Conservation (phyloP, 176 grass and related monocot genomes). For the Luzula sylvatica region DNA sequence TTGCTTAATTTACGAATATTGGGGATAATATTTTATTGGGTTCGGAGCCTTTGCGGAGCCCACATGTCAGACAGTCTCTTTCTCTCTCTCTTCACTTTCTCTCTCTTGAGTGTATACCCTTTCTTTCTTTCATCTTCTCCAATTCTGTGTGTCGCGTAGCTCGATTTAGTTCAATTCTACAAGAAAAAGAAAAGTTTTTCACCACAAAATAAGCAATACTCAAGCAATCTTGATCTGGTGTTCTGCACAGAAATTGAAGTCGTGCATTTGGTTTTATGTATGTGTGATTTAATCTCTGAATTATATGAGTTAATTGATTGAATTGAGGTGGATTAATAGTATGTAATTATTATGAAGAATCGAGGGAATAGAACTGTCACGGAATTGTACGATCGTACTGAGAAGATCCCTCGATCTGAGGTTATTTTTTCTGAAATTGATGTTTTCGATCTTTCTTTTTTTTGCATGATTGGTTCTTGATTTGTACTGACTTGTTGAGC, state of each 20-base stretch:
- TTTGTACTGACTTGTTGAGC: neutral
- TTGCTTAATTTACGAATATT: neutral
- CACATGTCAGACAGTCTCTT: neutral
- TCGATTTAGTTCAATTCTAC: too few species aligned
- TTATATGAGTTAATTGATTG: too few species aligned
- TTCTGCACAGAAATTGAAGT: too few species aligned
- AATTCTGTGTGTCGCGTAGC: too few species aligned
- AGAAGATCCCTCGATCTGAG: slow-evolving; percentile 19
- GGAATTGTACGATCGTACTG: slow-evolving; percentile 16
- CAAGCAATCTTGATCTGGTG: too few species aligned
- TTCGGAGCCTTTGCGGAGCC: neutral
- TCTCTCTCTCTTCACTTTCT: slow-evolving; percentile 12
- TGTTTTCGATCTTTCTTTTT: neutral
- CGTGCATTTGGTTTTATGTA: too few species aligned
- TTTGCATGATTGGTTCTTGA: slow-evolving; percentile 1
- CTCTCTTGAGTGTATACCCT: too few species aligned
- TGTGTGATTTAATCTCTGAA: too few species aligned
- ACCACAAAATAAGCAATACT: too few species aligned
- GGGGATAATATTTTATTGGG: slow-evolving; percentile 4
- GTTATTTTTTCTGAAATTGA: neutral
- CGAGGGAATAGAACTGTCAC: slow-evolving; percentile 2
- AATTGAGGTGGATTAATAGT: too few species aligned
- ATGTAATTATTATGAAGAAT: slow-evolving; percentile 8
- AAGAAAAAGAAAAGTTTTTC: too few species aligned
- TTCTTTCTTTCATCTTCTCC: neutral